Percentiles rank a stretch among this genome's conserved stretches.
Conservation (phyloP, 495 filamentous ascomycete genomes). For the Aspergillus panamensis region DNA sequence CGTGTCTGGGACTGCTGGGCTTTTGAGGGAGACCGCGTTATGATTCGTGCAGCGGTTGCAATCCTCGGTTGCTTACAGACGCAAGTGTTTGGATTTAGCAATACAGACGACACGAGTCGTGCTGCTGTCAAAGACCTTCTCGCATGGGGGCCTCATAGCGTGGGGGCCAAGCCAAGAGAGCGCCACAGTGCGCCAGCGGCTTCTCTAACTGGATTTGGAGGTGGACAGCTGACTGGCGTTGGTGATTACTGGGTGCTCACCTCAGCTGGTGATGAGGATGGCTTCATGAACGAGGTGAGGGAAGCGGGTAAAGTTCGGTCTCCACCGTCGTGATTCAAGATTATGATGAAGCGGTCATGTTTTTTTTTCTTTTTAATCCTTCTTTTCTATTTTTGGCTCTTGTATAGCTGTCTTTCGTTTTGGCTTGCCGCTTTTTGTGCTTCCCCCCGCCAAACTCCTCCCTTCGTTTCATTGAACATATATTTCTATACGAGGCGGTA, state of each 20-base stretch:
- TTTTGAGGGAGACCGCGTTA: conserved; percentile 82
- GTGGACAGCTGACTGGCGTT: conserved; percentile 36
- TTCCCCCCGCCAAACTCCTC: neutral
- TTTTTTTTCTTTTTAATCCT: conserved; percentile 2
- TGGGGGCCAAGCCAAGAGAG: conserved; percentile 37
- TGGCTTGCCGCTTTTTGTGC: neutral
- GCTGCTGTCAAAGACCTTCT: conserved; percentile 42
- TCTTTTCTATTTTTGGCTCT: neutral
- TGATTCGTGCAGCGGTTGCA: conserved; percentile 76
- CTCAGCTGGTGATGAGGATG: conserved; percentile 56
- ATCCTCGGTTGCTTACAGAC: conserved; percentile 60
- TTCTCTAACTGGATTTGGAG: conserved; percentile 37
- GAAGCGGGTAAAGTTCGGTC: conserved; percentile 62
- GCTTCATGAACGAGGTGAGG: conserved; percentile 66
- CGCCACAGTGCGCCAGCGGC: conserved; percentile 41
- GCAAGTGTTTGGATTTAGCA: conserved; percentile 54
- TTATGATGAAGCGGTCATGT: neutral
- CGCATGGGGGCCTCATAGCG: conserved; percentile 48
- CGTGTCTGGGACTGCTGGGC: conserved; percentile 92
- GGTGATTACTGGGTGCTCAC: conserved; percentile 46
- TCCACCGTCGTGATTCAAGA: neutral
- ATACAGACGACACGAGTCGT: conserved; percentile 43
- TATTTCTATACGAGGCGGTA: neutral
- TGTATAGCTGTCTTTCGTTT: neutral
- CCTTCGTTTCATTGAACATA: conserved; percentile 9